Evolutionary conservation across 2,329 filamentous ascomycete genomes (phyloP).

Genomic region (Simplicillium sp.): DNA sequence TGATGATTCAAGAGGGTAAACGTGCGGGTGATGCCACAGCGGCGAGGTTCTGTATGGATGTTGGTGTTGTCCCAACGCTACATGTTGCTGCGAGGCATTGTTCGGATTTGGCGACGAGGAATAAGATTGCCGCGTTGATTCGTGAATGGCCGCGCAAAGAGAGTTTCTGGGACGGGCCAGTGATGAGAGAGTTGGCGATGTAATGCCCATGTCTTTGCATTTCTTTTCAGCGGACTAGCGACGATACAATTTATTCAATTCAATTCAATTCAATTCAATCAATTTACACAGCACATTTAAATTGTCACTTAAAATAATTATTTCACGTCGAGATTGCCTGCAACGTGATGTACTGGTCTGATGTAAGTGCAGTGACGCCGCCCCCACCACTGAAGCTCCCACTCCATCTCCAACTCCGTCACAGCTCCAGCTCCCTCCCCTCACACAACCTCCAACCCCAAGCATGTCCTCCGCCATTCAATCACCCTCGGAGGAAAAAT

Average conservation of each 20-base stretch:
- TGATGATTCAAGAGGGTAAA: slow-evolving; percentile 2
- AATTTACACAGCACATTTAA: too few relatives aligned
- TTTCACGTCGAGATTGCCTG: too few relatives aligned
- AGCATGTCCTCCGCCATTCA: slow-evolving; percentile 21
- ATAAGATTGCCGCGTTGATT: slow-evolving; percentile 6
- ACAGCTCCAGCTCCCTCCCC: background rate
- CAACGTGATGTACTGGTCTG: too few relatives aligned
- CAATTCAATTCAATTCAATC: too few relatives aligned
- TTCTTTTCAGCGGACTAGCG: too few relatives aligned
- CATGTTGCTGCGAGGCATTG: slow-evolving; percentile 7
- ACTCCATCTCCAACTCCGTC: too few relatives aligned
- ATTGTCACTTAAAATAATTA: too few relatives aligned
- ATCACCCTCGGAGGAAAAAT: slow-evolving; percentile 33
- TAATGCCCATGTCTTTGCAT: background rate
- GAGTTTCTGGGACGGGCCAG: slow-evolving; percentile 12
- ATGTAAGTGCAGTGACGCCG: too few relatives aligned
- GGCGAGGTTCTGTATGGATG: slow-evolving; percentile 6
- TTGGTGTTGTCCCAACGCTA: slow-evolving; percentile 10
- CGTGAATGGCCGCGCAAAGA: slow-evolving; percentile 9
- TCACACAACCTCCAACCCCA: background rate
- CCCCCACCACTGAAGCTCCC: background rate
- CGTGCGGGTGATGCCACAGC: background rate
- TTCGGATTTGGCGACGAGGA: slow-evolving; percentile 3
- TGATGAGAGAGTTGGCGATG: slow-evolving; percentile 4
- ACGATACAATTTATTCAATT: too few relatives aligned